phyloP scores from a whole-genome alignment of 768 basidiomycete species.

The Kwoniella heveanensis region DNA sequence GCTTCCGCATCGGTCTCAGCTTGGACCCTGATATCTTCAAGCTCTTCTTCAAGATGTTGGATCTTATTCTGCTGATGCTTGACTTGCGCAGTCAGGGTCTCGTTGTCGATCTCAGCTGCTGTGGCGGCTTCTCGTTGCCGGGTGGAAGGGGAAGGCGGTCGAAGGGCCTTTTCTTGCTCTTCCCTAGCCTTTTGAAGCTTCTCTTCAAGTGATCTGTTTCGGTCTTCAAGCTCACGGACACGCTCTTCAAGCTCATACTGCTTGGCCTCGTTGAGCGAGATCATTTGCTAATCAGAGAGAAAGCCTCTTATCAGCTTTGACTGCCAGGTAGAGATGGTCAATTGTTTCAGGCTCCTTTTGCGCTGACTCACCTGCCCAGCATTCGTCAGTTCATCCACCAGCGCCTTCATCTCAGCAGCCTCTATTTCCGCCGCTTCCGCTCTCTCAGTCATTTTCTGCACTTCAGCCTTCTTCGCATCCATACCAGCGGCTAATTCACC shows the following conservation, averaged over 20 bases:
- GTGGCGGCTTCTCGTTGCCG: constrained; percentile 60
- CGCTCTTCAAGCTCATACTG: constrained; percentile 72
- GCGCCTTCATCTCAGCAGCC: constrained; percentile 65
- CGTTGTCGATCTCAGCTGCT: constrained; percentile 91
- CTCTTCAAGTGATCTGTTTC: constrained; percentile 42
- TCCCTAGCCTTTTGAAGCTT: constrained; percentile 38
- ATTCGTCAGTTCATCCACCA: constrained; percentile 79
- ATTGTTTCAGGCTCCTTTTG: too few species aligned
- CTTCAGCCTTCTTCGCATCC: constrained; percentile 59
- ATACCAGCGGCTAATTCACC: constrained; percentile 48
- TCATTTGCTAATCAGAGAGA: too few species aligned
- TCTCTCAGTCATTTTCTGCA: constrained; percentile 62
- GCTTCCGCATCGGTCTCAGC: constrained; percentile 67
- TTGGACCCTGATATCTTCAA: constrained; percentile 69
- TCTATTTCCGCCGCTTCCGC: constrained; percentile 60
- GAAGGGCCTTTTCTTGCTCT: constrained; percentile 36
- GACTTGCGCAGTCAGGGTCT: constrained; percentile 85
- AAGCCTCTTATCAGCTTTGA: too few species aligned
- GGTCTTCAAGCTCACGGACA: constrained; percentile 46
- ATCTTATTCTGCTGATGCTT: constrained; percentile 80
- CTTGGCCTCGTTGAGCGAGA: constrained; percentile 82
- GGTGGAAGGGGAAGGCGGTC: constrained; percentile 18
- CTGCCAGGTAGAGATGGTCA: too few species aligned
- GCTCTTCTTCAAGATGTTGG: constrained; percentile 72
- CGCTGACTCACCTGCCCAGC: constrained; percentile 74